Percentiles rank a stretch among this genome's conserved stretches.
Conservation (phyloP, 1,139 yeast species). For the Meyerozyma sp. region DNA sequence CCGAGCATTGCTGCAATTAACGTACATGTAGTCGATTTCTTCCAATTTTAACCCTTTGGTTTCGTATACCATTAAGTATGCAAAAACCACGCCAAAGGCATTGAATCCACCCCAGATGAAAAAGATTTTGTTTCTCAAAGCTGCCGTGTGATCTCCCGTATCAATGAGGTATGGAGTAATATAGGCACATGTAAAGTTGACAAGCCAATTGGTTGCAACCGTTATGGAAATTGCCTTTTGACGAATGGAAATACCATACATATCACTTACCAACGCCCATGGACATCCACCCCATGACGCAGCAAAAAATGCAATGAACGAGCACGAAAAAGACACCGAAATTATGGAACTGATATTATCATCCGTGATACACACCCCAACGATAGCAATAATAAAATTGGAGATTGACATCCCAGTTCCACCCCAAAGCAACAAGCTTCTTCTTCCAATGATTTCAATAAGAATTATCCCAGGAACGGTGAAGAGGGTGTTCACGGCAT, state of each 20-base stretch:
- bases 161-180: slow-evolving; percentile 66
- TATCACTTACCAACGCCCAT: slow-evolving; percentile 73
- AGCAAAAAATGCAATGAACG: slow-evolving; percentile 79
- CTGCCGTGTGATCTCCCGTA: slow-evolving; percentile 46
- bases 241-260: slow-evolving; percentile 73
- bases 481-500: slow-evolving; percentile 63
- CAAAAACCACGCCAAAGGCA: slow-evolving; percentile 37
- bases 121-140: slow-evolving; percentile 61
- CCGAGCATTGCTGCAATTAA: slow-evolving; percentile 41
- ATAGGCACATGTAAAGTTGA: slow-evolving; percentile 73
- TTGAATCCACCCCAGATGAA: slow-evolving; percentile 27
- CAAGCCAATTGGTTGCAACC: slow-evolving; percentile 72
- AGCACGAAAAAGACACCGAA: slow-evolving; percentile 40
- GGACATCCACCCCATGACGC: slow-evolving; percentile 86
- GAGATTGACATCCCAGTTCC: slow-evolving; percentile 61
- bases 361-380: slow-evolving; percentile 51
- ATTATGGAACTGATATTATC: slow-evolving; percentile 26
- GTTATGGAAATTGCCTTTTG: slow-evolving; percentile 77
- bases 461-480: slow-evolving; percentile 69
- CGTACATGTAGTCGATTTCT: slow-evolving; percentile 50
- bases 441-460: slow-evolving; percentile 64
- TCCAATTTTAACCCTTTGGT: slow-evolving; percentile 73
- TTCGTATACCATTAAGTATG: slow-evolving; percentile 64
- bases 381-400: slow-evolving; percentile 60
- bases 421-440: slow-evolving; percentile 56